A percentile compares a stretch with the other conserved stretches of the same genome.
Evolutionary conservation across 164 flowering plant species (phyloP).

Genomic region (Hamamelis virginiana): DNA sequence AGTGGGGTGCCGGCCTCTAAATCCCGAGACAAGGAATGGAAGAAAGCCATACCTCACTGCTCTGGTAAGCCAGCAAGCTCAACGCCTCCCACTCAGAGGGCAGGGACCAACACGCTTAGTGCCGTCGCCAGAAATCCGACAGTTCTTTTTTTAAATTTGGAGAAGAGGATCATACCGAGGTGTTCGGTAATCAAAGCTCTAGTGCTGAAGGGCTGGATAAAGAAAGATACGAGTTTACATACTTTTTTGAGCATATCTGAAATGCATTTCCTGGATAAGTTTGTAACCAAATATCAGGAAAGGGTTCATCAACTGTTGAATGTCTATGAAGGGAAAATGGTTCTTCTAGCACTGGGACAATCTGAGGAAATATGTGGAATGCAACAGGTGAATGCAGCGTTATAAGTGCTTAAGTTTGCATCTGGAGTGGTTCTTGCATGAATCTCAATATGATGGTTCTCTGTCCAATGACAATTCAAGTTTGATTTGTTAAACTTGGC

Average conservation of each 20-base stretch:
- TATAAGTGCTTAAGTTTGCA: no score
- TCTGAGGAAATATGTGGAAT: no score
- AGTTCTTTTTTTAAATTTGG: neutral
- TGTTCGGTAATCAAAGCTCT: neutral
- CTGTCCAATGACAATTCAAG: no score
- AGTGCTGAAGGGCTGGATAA: neutral
- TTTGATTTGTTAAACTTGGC: no score
- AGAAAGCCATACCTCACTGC: neutral
- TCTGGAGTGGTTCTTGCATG: no score
- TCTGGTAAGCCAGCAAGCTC: neutral
- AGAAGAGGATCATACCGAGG: conserved; percentile 4
- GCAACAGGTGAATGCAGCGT: no score
- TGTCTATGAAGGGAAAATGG: neutral
- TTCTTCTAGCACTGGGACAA: neutral
- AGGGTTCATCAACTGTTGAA: neutral
- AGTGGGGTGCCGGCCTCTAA: no score
- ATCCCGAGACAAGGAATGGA: neutral
- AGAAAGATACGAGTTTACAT: neutral
- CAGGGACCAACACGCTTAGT: conserved; percentile 1
- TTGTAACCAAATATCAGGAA: neutral
- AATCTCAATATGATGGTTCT: no score
- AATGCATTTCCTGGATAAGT: neutral
- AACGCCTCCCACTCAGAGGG: neutral
- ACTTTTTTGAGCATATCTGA: neutral
- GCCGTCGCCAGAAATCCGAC: neutral